Conservation (phyloP, 2,329 filamentous ascomycete species). For the Cladophialophora exuberans region DNA sequence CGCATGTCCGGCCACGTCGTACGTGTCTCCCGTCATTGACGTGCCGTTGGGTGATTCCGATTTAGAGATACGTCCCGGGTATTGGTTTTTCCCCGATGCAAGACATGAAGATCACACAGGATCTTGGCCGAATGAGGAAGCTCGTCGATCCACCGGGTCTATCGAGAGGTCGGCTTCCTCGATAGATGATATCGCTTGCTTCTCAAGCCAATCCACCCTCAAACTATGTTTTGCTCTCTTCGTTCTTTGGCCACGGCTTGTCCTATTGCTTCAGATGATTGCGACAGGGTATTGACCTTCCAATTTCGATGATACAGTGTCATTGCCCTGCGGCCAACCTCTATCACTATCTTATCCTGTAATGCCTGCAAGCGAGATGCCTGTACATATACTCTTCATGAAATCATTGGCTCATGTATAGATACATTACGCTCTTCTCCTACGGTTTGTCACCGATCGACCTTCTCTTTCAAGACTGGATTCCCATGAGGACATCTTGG, state of each 20-base stretch:
- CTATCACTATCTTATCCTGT: no score
- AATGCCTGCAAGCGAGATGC: no score
- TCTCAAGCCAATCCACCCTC: background rate
- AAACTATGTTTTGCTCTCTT: no score
- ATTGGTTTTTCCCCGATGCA: background rate
- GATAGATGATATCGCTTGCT: constrained; percentile 5
- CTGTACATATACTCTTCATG: no score
- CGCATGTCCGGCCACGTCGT: background rate
- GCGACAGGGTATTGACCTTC: no score
- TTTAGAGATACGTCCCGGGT: constrained; percentile 3
- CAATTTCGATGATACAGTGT: no score
- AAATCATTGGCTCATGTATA: background rate
- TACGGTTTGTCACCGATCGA: background rate
- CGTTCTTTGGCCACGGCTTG: no score
- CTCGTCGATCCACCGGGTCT: background rate
- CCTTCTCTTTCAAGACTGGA: constrained; percentile 1
- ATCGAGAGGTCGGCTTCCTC: no score
- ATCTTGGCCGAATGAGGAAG: background rate
- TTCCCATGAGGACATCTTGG: no score
- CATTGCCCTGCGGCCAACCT: no score
- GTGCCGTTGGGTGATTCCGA: background rate
- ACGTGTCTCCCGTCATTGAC: background rate
- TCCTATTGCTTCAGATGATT: no score
- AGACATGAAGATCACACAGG: background rate
- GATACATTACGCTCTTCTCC: constrained; percentile 2